Conservation (phyloP, 306 rosid genomes). For the Hylodesmum podocarpum region DNA sequence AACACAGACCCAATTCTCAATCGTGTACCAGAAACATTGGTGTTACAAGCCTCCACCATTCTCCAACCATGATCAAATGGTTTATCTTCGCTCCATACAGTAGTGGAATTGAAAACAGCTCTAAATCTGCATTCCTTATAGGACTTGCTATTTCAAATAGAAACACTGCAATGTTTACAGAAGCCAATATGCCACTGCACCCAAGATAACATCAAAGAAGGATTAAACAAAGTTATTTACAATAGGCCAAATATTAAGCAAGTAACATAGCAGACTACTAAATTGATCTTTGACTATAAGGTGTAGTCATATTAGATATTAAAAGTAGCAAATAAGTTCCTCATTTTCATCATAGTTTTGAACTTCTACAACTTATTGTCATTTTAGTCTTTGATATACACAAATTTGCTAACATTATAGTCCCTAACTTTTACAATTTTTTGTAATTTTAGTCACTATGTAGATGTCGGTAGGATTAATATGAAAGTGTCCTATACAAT, state of each 20-base stretch:
- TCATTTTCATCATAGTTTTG: too few relatives aligned
- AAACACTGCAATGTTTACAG: constrained; percentile 81
- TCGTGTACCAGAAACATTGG: constrained; percentile 99
- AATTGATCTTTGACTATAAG: too few relatives aligned
- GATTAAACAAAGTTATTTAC: constrained; percentile 3
- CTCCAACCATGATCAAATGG: constrained; percentile 76
- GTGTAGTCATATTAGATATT: too few relatives aligned
- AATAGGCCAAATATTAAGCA: neutral
- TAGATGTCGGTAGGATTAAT: too few relatives aligned
- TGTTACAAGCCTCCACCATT: constrained; percentile 99
- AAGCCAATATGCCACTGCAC: constrained; percentile 75
- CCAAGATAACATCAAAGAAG: constrained; percentile 29
- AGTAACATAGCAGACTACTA: too few relatives aligned
- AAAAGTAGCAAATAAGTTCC: too few relatives aligned
- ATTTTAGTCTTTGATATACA: too few relatives aligned
- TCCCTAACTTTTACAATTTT: too few relatives aligned
- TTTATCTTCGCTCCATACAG: constrained; percentile 92
- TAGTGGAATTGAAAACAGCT: constrained; percentile 68
- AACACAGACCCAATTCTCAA: constrained; percentile 78
- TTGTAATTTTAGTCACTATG: too few relatives aligned
- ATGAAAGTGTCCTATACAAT: too few relatives aligned
- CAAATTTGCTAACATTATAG: too few relatives aligned
- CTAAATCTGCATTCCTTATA: constrained; percentile 56
- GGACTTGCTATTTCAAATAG: constrained; percentile 97
- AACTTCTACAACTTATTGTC: too few relatives aligned